Evolutionary conservation across 2,329 filamentous ascomycete genomes (phyloP), one percentile per base, ranked within the genome.

Genomic region (Trichoderma cornu-damae): DNA sequence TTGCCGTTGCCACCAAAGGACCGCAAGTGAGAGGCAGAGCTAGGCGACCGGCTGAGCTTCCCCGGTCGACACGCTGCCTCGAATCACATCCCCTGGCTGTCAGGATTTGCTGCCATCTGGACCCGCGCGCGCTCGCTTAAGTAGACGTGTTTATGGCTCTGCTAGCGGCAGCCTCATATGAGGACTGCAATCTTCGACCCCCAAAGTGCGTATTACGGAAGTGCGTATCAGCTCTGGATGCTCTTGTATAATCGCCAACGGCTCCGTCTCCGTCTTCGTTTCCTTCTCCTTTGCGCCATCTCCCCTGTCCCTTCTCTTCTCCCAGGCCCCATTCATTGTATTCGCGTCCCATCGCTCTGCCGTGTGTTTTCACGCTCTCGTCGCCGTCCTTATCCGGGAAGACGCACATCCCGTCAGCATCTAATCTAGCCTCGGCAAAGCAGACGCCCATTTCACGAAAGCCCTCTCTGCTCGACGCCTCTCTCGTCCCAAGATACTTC

Each of bases 401-500:
- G 20, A 9, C 14, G 9, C n/a, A 22, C 30, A 35, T 24, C 28
- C 38, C 24, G 40, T 42, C 18, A 20, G 34, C 20, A 20, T 37
- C 28, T n/a, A n/a, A 44, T 14, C 49, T 49, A 22, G 49, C 49
- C 49, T 52, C 49, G 50, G 40, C 50, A 53, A 35, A 26, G n/a
- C 49, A 52, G 9, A 44, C 38, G 40, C 26, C 50, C 28, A 46
- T 20, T 3, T 37, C 42, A 49, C 44, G 14, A 48, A 22, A 28
- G 12, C 42, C 34, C 28, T 11, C 8, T 30, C 16, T 49, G 43
- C 43, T 48, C 50, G 16, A 30, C 20, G 14, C 30, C 16, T 38
- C 43, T 48, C 35, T 28, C 35, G 9, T 48, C 18, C 11, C 38
- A 32, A 34, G 22, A 46, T 38, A 54, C 51, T 24, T 47, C 42